Base-by-base conservation (phyloP, 768 basidiomycete species). In the Xerocomellus intermedius region DNA sequence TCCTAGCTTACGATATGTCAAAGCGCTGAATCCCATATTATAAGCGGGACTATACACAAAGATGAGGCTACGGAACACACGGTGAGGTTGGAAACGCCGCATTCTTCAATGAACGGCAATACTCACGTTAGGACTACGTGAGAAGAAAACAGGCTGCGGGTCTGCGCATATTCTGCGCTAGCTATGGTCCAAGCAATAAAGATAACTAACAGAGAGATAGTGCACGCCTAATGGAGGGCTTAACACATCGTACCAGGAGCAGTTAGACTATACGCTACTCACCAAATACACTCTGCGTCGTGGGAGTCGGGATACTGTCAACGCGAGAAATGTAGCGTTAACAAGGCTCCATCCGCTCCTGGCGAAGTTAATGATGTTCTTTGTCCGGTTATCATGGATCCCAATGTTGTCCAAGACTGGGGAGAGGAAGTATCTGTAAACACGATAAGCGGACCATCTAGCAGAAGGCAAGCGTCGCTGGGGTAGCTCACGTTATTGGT, bases 101-200 rank as follows among this genome's bases (percentile, higher is more conserved):
- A 4, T 4, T 16, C 37, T 19, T 45, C 28, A 14, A 30, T 21
- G 44, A 37, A 26, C 17, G 17, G 17, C 6, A 26, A n/a, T 8
- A 35, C 64, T 42, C 21, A 66, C 64, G 0, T 48, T 8, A 63
- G 38, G 5, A 63, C 57, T 8, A 47, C 36, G 24, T 50, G 57
- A 30, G 64, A 50, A n/a, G 46, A 44, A 2, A 28, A 10, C 3
- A 36, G 38, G 42, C n/a, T 57, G 14, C 55, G 54, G 22, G 55
- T 60, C 9, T 36, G 14, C 12, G 61, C 28, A 46, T 66, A 66
- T 13, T 66, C 61, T 22, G 61, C 64, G 12, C 42, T 63, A 37
- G 64, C 64, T 21, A 42, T 1, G 5, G 61, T 66, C 64, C 64
- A 64, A 9, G 64, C 48, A 5, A 26, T 42, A 32, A 65, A 60